Base-by-base conservation (phyloP, 1,284 basidiomycete genomes). In the Volvariella surrecta region DNA sequence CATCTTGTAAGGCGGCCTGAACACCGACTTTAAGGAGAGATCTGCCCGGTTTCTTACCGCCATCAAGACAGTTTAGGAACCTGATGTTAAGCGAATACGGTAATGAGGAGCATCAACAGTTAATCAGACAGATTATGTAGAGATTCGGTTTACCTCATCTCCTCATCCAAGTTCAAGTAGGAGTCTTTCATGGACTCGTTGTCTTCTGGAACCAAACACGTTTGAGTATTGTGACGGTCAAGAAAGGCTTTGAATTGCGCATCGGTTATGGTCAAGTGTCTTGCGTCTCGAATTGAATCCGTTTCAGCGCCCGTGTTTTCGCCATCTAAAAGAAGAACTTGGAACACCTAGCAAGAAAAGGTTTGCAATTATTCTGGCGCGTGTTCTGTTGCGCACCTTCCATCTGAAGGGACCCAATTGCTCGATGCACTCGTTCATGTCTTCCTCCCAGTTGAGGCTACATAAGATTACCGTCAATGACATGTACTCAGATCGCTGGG, bases 131-230 rank as follows among this genome's bases (percentile, higher is more conserved):
- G 7, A n/a, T 35, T n/a, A 35, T n/a, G n/a, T n/a, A 15, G 18
- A 15, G 19, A 21, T 13, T 15, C 9, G n/a, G 35, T 35, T 45
- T 37, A 49, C 54, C 53, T 50, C 53, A 54, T 53, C 9, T 53
- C 42, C 48, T 67, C 66, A 39, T 68, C 64, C 17, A 67, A 43
- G 35, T 55, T 53, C 4, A 67, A 46, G 37, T 66, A 66, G 1
- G 60, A 64, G 37, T 64, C 61, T 32, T 58, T 58, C 60, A 66
- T 68, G 1, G 59, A 40, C 1, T 60, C 54, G 35, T 69, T 68
- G 37, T 58, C 52, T 49, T 67, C 67, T 0, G 64, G 60, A 6
- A 68, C 62, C 2, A 68, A 52, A 22, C 52, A 59, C 17, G 42
- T 22, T 41, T 49, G 20, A 18, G 39, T 43, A 31, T 51, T 50